These are phyloP conservation scores for Claviceps sp. DNA, from an alignment of 2,329 filamentous ascomycete species.

Conservation along the genomic window DNA sequence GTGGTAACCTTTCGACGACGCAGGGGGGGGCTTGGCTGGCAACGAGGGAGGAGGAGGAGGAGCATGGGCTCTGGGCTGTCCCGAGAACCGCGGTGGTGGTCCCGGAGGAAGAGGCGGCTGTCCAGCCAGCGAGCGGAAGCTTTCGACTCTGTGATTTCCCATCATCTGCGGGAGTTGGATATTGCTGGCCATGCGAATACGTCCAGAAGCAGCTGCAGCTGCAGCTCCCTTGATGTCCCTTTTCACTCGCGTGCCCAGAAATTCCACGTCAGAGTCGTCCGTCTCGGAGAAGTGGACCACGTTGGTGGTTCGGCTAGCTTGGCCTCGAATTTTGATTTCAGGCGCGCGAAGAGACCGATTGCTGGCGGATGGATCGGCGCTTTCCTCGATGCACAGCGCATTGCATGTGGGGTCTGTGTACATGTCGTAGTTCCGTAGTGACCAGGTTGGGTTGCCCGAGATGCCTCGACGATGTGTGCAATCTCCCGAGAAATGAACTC, in stretches of 20 bases:
- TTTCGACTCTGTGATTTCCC: constrained; percentile 8
- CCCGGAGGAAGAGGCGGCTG: constrained; percentile 27
- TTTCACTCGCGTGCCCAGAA: constrained; percentile 23
- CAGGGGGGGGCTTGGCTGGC: constrained; percentile 19
- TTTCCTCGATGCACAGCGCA: constrained; percentile 24
- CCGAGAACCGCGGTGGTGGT: constrained; percentile 19
- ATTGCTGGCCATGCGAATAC: constrained; percentile 27
- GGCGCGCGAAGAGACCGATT: constrained; percentile 12
- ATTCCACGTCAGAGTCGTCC: constrained; percentile 32
- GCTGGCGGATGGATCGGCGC: constrained; percentile 11
- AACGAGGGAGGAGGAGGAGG: constrained; percentile 16
- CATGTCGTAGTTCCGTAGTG: constrained; percentile 30
- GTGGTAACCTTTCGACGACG: constrained; percentile 13
- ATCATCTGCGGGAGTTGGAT: constrained; percentile 22
- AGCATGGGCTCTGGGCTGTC: constrained; percentile 11
- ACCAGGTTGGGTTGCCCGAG: constrained; percentile 35
- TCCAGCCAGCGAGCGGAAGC: constrained; percentile 8
- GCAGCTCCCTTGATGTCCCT: constrained; percentile 14
- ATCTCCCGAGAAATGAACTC: constrained; percentile 43
- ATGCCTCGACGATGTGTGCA: constrained; percentile 24
- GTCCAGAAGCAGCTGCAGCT: constrained; percentile 15
- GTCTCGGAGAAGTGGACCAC: constrained; percentile 31
- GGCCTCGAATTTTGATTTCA: constrained; percentile 21
- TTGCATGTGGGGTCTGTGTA: constrained; percentile 35
- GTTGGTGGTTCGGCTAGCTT: constrained; percentile 22